Conservation (phyloP, 1,284 basidiomycete species). For the Filobasidium uniguttulatum region DNA sequence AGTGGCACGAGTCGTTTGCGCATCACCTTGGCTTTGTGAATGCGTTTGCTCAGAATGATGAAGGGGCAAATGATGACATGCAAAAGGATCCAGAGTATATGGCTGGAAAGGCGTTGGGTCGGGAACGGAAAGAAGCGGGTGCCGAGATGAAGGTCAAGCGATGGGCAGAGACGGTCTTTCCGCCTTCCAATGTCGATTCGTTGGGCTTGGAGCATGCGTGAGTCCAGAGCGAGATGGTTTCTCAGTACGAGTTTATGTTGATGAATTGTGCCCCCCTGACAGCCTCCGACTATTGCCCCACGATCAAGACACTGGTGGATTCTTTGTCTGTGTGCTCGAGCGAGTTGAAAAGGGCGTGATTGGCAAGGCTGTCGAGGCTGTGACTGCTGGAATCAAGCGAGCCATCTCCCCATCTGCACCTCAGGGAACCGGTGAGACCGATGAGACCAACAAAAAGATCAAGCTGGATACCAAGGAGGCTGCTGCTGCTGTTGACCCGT, state of each 20-base stretch:
- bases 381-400: constrained; percentile 17
- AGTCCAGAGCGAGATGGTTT: constrained; percentile 21
- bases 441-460: constrained; percentile 8
- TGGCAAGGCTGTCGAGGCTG: constrained; percentile 16
- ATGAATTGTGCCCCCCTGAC: not conserved
- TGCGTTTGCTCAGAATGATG: not conserved
- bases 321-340: constrained; percentile 86
- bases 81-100: constrained; percentile 17
- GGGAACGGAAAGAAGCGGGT: constrained; percentile 31
- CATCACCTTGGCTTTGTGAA: constrained; percentile 9
- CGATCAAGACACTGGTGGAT: constrained; percentile 91
- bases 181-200: constrained; percentile 50
- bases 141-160: constrained; percentile 39
- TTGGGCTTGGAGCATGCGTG: constrained; percentile 59
- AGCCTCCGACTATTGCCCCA: constrained; percentile 87
- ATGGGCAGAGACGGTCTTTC: constrained; percentile 63
- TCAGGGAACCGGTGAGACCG: not conserved
- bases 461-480: constrained; percentile 6
- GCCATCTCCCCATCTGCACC: constrained; percentile 16
- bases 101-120: constrained; percentile 14
- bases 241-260: not conserved
- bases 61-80: constrained; percentile 5
- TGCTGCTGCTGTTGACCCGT: not conserved
- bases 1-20: constrained; percentile 24
- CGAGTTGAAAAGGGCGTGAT: constrained; percentile 5